Conservation (phyloP, 2,329 filamentous ascomycete genomes). For the Fusarium aywerte region DNA sequence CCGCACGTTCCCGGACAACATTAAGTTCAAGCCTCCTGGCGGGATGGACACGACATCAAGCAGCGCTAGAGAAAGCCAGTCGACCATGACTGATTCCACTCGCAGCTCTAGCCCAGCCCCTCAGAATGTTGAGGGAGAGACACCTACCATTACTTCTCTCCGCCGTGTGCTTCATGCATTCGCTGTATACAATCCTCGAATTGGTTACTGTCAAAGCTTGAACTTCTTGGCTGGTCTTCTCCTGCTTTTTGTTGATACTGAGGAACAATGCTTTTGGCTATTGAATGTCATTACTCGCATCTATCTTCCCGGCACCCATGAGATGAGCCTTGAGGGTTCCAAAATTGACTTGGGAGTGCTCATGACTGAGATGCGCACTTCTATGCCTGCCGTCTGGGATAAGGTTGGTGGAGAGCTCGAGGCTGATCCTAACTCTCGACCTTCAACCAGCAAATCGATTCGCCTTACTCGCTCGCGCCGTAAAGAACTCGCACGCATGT, state of each 20-base stretch:
- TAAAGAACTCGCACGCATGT: slow-evolving; percentile 54
- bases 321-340: slow-evolving; percentile 87
- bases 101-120: slow-evolving; percentile 51
- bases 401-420: slow-evolving; percentile 87
- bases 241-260: slow-evolving; percentile 85
- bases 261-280: slow-evolving; percentile 93
- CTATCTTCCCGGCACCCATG: slow-evolving; percentile 91
- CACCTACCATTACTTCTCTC: slow-evolving; percentile 81
- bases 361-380: slow-evolving; percentile 86
- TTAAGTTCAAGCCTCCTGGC: slow-evolving; percentile 80
- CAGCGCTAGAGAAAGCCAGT: slow-evolving; percentile 51
- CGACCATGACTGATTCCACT: slow-evolving; percentile 50
- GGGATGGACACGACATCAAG: slow-evolving; percentile 48
- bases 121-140: slow-evolving; percentile 65
- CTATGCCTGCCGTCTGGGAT: slow-evolving; percentile 83
- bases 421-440: slow-evolving; percentile 54
- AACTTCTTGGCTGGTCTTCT: slow-evolving; percentile 94
- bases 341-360: slow-evolving; percentile 95
- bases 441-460: slow-evolving; percentile 51
- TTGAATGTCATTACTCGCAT: slow-evolving; percentile 90
- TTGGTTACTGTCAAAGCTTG: slow-evolving; percentile 95
- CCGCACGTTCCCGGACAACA: slow-evolving; percentile 93
- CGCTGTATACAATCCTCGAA: slow-evolving; percentile 87
- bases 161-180: slow-evolving; percentile 90
- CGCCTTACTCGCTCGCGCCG: slow-evolving; percentile 53